Base-by-base conservation (phyloP, 768 basidiomycete species). In the Leccinum olivaceopallidum region DNA sequence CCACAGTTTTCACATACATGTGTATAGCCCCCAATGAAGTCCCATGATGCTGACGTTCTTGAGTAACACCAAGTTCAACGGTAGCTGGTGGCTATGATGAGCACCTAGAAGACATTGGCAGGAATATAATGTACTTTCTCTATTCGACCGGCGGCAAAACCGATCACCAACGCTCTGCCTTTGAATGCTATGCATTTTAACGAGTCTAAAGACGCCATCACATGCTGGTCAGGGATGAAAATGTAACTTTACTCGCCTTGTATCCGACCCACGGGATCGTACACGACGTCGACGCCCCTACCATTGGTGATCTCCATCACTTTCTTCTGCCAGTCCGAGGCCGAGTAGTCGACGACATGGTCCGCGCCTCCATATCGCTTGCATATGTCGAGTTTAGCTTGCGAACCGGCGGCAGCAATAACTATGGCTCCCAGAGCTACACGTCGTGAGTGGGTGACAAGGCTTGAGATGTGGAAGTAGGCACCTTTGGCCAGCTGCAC, bases 171-270 rank as follows among this genome's bases (percentile, higher is more conserved):
- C 1, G 90, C 88, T 14, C 96, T 84, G 1, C 95, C 94, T 72
- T 95, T 95, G 88, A 95, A 98, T 1, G 90, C 91, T 59, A 95
- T 92, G 71, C 94, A 96, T 71, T 95, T 98, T 59, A 98, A 71
- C 52, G 83, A 89, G 71, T 93, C 94, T 92, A 50, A 13, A 58
- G 53, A 53, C 36, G 18, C 30, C 2, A 47, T 58, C 39, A 61
- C 32, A 34, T n/a, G 2, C 13, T 59, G 39, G 12, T 56, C 24
- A 55, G 22, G 4, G 12, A 5, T 42, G 42, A 54, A 12, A 34
- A 28, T 26, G n/a, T 2, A 6, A 18, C 1, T 10, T 20, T 16
- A 67, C 75, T 52, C 67, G 83, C 87, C 89, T 71, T 81, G 80
- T 60, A 94, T 87, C 65, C 86, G 78, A 1, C 92, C 92, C 34